Percentiles rank a stretch among this genome's conserved stretches.
Conservation (phyloP, 768 basidiomycete species). For the Lactarius deliciosus region DNA sequence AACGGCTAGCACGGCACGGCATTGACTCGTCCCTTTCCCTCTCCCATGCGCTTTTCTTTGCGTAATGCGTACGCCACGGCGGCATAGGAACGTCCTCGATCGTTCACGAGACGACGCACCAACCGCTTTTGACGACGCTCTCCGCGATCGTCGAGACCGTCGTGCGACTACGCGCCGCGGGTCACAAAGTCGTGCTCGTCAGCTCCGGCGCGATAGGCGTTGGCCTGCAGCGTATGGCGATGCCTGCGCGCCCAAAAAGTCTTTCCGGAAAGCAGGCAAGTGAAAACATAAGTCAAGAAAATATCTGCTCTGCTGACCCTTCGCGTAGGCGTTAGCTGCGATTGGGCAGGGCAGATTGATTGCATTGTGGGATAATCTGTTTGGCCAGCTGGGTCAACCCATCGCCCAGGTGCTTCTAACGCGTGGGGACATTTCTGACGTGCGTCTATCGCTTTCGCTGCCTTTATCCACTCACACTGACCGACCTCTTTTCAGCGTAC, state of each 20-base stretch:
- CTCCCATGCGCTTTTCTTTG: neutral
- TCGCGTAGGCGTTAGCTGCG: conserved; percentile 82
- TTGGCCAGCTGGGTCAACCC: conserved; percentile 89
- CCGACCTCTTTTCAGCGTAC: conserved; percentile 60
- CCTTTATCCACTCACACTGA: conserved; percentile 1
- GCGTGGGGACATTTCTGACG: conserved; percentile 95
- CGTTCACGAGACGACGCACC: conserved; percentile 90
- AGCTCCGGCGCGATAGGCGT: conserved; percentile 98
- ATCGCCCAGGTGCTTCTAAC: conserved; percentile 95
- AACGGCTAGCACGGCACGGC: neutral
- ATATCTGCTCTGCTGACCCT: conserved; percentile 28
- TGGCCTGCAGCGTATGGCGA: conserved; percentile 87
- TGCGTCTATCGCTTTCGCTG: conserved; percentile 39
- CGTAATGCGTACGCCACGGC: neutral
- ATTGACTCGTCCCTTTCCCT: conserved; percentile 3
- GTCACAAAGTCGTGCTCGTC: conserved; percentile 94
- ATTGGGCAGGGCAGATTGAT: conserved; percentile 97
- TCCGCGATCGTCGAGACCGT: conserved; percentile 93
- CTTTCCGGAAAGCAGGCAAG: conserved; percentile 89
- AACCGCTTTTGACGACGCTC: conserved; percentile 86
- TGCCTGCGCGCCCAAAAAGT: conserved; percentile 76
- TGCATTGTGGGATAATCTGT: conserved; percentile 95
- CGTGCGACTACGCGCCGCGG: conserved; percentile 67
- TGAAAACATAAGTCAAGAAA: conserved; percentile 5
- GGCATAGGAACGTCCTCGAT: conserved; percentile 88